Base-by-base conservation (phyloP, 495 filamentous ascomycete genomes). In the Penicillium nucicola region DNA sequence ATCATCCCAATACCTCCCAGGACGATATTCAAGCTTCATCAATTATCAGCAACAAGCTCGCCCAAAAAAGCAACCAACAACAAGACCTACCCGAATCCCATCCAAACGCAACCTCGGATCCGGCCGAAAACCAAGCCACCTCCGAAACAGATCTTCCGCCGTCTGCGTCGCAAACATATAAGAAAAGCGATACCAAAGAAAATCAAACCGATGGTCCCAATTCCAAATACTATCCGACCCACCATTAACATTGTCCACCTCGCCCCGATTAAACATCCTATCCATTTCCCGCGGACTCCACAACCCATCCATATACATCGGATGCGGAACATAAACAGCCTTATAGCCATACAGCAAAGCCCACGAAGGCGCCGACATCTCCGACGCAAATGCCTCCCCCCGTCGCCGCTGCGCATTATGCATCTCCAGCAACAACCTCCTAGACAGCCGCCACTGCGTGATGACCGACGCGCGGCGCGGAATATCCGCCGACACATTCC, bases 271-370 rank as follows among this genome's bases (percentile, higher is more conserved):
- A 68, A 88, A 87, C 59, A 79, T 81, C 47, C 65, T 70, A 12
- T 67, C 58, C 4, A 76, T 74, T 19, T 67, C 67, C 77, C 82
- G 86, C 5, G 71, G 67, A 12, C n/a, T 14, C 43, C 43, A 45
- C 33, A 36, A 22, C 30, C 79, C 74, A 55, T 86, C 84, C 15
- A 82, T 75, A 64, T 78, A 89, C 37, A 88, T 80, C 2, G 86
- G 85, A 57, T 87, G 80, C 12, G 55, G 55, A 13, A 47, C 55
- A 42, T 57, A 45, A 5, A 51, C 44, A 14, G 44, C 50, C 15
- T 90, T 89, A 45, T 88, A 70, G 4, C 86, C 85, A 64, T 89
- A 84, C 15, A 85, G 73, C 8, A 89, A 67, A 0, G 84, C 76
- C 2, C 75, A 76, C 1, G 83, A 85, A 39, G 77, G 77, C 2